Evolutionary conservation across 805 yeast genomes (phyloP), one percentile per base, ranked within the genome.

Genomic region (Saturnispora hagleri): DNA sequence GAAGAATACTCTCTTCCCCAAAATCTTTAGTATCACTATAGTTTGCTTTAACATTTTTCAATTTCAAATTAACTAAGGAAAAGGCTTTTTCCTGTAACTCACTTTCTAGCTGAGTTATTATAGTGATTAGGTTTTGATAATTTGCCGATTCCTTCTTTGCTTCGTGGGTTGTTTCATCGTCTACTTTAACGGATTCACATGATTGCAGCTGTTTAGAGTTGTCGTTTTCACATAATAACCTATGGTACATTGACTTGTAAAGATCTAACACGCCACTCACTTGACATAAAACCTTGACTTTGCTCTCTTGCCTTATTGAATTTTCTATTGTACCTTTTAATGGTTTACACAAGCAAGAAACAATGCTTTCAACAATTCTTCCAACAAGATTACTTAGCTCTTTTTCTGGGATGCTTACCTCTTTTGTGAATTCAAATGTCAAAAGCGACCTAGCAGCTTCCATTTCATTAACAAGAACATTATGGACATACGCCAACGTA

Each of bases 401-500:
- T 24, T 60, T 56, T 10, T 58, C 52, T 4, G 51, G 20, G 10
- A 17, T 31, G 7, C 53, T 47, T 5, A 42, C 27, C 20, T 50
- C 50, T 18, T 46, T 46, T 2, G 57, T 42, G 47, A 60, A 66
- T 33, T 66, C 69, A 42, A 67, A 62, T 45, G 75, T 74, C 51
- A 91, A 82, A 48, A 91, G 67, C 18, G 81, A 74, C 8, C 74
- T 74, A 5, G 91, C 74, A 31, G 84, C 73, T 62, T 93, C 99
- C 41, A 81, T 75, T 65, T 93, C 99, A 67, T 88, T 87, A 4
- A 89, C 95, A 31, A 89, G 82, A 4, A 87, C 75, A 1, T 90
- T 79, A 63, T 93, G 97, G 2, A 89, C 75, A 71, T 86, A 86
- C 0, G 98, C 98, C 38, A 93, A 69, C 33, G 93, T 74, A 63